These are phyloP conservation scores for Talaromyces nanjingensis DNA, from an alignment of 495 filamentous ascomycete species.

Conservation along the genomic window DNA sequence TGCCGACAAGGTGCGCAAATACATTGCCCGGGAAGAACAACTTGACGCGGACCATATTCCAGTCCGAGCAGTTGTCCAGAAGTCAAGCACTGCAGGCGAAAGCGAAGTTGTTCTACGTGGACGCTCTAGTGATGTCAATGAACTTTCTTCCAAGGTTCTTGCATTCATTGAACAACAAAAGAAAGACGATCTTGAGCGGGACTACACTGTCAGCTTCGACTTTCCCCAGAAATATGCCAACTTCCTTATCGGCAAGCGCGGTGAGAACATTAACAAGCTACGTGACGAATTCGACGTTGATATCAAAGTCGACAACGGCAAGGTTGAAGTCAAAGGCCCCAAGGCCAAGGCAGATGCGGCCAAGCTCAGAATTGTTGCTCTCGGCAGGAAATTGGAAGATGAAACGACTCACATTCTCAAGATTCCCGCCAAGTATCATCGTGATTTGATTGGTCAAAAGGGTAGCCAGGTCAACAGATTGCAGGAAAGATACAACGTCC, in stretches of 20 bases:
- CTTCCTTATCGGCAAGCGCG: constrained; percentile 83
- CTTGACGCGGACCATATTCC: constrained; percentile 61
- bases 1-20: constrained; percentile 72
- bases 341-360: constrained; percentile 77
- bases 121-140: constrained; percentile 60
- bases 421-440: constrained; percentile 80
- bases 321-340: constrained; percentile 65
- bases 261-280: constrained; percentile 91
- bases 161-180: constrained; percentile 77
- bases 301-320: constrained; percentile 75
- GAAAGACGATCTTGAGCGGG: constrained; percentile 81
- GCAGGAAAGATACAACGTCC: constrained; percentile 82
- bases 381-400: constrained; percentile 76
- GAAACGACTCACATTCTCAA: constrained; percentile 81
- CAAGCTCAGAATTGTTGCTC: constrained; percentile 63
- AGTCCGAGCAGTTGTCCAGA: constrained; percentile 57
- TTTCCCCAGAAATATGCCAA: constrained; percentile 94
- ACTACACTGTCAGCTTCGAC: constrained; percentile 75
- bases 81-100: constrained; percentile 11
- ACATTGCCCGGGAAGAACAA: constrained; percentile 70
- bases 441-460: constrained; percentile 62
- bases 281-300: constrained; percentile 96
- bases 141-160: constrained; percentile 59
- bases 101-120: constrained; percentile 65
- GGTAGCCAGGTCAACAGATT: constrained; percentile 60